Evolutionary conservation across 2,329 filamentous ascomycete species (phyloP).

Genomic region (Fusarium buharicum): DNA sequence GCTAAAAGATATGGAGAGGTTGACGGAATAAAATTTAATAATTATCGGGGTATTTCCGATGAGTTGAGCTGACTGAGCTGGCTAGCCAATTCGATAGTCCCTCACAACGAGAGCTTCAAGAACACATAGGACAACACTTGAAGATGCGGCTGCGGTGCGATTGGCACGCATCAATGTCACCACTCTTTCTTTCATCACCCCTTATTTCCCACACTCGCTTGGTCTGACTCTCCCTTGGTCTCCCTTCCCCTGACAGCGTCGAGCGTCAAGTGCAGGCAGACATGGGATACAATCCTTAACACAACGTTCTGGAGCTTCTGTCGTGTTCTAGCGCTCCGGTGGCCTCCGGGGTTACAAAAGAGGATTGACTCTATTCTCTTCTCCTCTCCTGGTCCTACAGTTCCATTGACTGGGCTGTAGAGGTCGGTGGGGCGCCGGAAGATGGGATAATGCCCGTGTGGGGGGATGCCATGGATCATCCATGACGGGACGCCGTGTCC

Average conservation of each 20-base stretch:
- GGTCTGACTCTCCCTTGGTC: neutral
- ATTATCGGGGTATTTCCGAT: neutral
- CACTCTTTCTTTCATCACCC: constrained; percentile 10
- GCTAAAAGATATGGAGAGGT: neutral
- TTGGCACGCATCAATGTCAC: constrained; percentile 26
- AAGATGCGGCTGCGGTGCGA: neutral
- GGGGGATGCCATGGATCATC: constrained; percentile 21
- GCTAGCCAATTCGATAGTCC: neutral
- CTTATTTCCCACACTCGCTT: constrained; percentile 12
- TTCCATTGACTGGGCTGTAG: constrained; percentile 13
- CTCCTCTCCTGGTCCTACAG: neutral
- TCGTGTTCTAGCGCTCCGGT: constrained; percentile 16
- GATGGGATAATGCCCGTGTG: constrained; percentile 17
- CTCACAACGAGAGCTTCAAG: neutral
- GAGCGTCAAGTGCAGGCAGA: constrained; percentile 1
- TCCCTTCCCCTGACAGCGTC: constrained; percentile 1
- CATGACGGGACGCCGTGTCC: constrained; percentile 27
- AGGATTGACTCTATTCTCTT: neutral
- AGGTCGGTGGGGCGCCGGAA: constrained; percentile 26
- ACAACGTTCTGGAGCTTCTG: constrained; percentile 5
- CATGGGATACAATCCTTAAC: constrained; percentile 5
- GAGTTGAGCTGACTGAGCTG: neutral
- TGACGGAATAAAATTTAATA: neutral
- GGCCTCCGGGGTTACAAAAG: neutral
- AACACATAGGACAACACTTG: neutral